A percentile compares a stretch with the other conserved stretches of the same genome.
These are phyloP conservation scores for Trypanosomatidae sp. DNA, from an alignment of 208 protist genomes.

Conservation along the genomic window DNA sequence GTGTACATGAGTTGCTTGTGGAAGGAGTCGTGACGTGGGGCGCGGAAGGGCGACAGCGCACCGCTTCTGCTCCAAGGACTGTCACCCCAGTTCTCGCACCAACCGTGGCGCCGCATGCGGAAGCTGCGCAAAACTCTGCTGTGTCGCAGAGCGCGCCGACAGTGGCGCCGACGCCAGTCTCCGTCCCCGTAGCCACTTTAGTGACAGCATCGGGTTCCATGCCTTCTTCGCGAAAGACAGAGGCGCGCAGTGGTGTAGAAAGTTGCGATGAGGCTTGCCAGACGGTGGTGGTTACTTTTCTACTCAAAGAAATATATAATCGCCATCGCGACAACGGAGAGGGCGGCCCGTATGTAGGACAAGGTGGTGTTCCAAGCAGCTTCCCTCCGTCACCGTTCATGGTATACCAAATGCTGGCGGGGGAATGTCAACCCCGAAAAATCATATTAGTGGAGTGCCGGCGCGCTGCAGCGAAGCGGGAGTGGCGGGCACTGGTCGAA, in stretches of 20 bases:
- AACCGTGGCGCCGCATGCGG: background rate
- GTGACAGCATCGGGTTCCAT: background rate
- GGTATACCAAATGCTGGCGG: constrained; percentile 50
- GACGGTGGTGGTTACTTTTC: constrained; percentile 8
- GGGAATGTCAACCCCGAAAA: constrained; percentile 36
- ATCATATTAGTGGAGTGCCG: constrained; percentile 40
- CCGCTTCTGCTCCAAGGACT: background rate
- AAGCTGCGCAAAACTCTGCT: background rate
- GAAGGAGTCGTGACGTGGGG: constrained; percentile 47
- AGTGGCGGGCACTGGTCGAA: constrained; percentile 48
- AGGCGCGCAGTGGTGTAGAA: too few species aligned
- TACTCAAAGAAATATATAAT: constrained; percentile 18
- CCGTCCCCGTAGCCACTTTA: background rate
- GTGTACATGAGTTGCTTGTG: constrained; percentile 46
- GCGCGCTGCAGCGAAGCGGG: background rate
- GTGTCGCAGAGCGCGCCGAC: background rate
- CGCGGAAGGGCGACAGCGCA: constrained; percentile 3
- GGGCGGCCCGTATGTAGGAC: background rate
- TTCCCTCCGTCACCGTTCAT: constrained; percentile 51
- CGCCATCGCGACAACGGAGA: constrained; percentile 17
- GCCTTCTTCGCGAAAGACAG: background rate
- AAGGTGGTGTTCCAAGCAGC: background rate
- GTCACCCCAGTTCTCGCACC: background rate
- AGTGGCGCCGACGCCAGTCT: background rate
- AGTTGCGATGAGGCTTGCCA: background rate